phyloP scores from a whole-genome alignment of 1,284 basidiomycete genomes.

The Fistulinella cinereoalba region DNA sequence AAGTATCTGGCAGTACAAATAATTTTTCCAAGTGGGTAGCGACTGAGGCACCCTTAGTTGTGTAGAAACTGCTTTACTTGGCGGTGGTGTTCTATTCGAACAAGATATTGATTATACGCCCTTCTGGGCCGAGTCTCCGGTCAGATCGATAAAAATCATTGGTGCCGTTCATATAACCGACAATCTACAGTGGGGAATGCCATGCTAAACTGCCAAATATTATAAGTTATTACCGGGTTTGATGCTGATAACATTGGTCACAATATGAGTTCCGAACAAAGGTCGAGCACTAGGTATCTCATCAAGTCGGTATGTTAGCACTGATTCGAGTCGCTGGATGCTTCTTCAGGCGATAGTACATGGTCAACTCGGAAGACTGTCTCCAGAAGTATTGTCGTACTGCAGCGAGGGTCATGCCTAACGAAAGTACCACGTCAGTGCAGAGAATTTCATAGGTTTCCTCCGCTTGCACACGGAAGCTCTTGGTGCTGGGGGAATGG shows the following conservation, averaged over 20 bases:
- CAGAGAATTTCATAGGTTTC: constrained; percentile 87
- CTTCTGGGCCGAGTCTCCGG: too few relatives aligned
- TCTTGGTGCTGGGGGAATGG: constrained; percentile 19
- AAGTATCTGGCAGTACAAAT: too few relatives aligned
- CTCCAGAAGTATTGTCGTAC: constrained; percentile 87
- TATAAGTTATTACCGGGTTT: constrained; percentile 20
- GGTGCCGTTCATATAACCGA: neutral
- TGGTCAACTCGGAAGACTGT: constrained; percentile 73
- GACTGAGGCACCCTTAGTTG: too few relatives aligned
- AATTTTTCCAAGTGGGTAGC: too few relatives aligned
- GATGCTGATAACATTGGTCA: constrained; percentile 3
- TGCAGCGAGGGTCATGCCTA: constrained; percentile 85
- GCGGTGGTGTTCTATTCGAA: too few relatives aligned
- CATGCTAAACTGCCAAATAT: constrained; percentile 18
- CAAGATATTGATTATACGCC: too few relatives aligned
- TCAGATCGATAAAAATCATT: too few relatives aligned
- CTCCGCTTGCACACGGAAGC: constrained; percentile 49
- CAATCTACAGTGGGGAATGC: neutral
- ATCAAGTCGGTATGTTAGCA: constrained; percentile 6
- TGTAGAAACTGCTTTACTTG: too few relatives aligned
- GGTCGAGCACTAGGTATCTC: neutral
- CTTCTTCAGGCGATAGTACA: constrained; percentile 72
- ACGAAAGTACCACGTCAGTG: constrained; percentile 75
- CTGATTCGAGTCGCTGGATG: constrained; percentile 2
- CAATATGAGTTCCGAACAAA: neutral